Evolutionary conservation across 139 green algal genomes (phyloP), one percentile per base, ranked within the genome.

Genomic region (Dunaliella primolecta): DNA sequence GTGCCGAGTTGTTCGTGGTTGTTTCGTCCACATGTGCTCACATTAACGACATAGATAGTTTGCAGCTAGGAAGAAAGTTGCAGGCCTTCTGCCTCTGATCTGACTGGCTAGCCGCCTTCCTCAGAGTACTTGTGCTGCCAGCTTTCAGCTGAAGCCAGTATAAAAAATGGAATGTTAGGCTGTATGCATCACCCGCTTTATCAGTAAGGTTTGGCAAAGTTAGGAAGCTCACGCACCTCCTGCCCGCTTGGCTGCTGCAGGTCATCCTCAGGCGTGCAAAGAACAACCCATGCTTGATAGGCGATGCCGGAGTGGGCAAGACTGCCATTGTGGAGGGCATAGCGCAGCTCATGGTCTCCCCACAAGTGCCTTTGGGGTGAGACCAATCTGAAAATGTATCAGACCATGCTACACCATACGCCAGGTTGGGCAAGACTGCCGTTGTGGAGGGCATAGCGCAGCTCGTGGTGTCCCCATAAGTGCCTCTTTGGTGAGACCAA

Each of bases 221-320:
- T n/a, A n/a, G n/a, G n/a, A n/a, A n/a, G n/a, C n/a, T 64, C 7
- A 64, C 15, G 46, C 7, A 64, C 46, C 46, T 64, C 7, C 46
- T 64, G 46, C 7, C 46, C 46, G 7, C 46, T 80, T 2, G 3
- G n/a, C 38, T n/a, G 29, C 37, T 82, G 31, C 92, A 98, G 92
- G 92, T 98, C 57, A 88, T 98, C 36, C 89, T 96, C 32, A 88
- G 96, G 7, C 91, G 95, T 34, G 97, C 94, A 64, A 98, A 96
- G 88, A 98, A 98, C 91, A 98, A 98, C 91, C 95, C 95, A 15
- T 90, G 94, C 55, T 89, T 98, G 32, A 94, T 98, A 29, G 95
- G 95, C 1, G 95, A 98, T 76, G 94, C 95, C 0, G 95, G 95
- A 25, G 95, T 98, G 36, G 95, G 95, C 70, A 90, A 89, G 84